Evolutionary conservation across 305 asterid genomes (phyloP).

Genomic region (Solanum chacoense): DNA sequence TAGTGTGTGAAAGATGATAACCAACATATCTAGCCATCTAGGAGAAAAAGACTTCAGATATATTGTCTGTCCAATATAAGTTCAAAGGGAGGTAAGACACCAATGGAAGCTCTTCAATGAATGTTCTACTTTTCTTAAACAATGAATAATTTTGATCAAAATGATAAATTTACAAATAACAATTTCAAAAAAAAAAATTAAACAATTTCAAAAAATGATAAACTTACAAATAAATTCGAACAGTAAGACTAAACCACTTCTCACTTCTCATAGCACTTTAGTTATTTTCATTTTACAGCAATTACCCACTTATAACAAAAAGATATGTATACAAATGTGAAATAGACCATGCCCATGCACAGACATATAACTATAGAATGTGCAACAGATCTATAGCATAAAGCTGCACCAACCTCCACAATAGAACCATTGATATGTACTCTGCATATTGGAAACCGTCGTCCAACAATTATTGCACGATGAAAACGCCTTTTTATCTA

Average conservation of each 20-base stretch:
- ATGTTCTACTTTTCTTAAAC: background rate
- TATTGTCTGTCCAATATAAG: background rate
- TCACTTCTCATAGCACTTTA: background rate
- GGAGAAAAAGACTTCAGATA: background rate
- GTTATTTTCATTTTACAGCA: background rate
- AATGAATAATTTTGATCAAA: background rate
- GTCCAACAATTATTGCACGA: slow-evolving; percentile 52
- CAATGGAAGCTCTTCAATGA: background rate
- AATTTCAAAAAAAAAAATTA: no score
- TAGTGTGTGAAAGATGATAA: background rate
- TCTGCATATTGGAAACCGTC: slow-evolving; percentile 75
- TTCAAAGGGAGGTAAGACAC: background rate
- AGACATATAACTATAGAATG: background rate
- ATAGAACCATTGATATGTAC: slow-evolving; percentile 41
- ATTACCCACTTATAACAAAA: background rate
- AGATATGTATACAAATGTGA: background rate
- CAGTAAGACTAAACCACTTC: background rate
- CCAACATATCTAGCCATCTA: background rate
- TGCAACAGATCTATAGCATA: background rate
- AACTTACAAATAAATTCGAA: background rate
- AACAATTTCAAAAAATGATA: background rate
- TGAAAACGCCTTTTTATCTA: slow-evolving; percentile 46
- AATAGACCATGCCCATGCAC: background rate
- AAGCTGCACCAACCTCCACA: slow-evolving; percentile 60
- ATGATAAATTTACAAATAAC: background rate